Evolutionary conservation across 495 filamentous ascomycete genomes (phyloP).

Genomic region (Aspergillus leporis): DNA sequence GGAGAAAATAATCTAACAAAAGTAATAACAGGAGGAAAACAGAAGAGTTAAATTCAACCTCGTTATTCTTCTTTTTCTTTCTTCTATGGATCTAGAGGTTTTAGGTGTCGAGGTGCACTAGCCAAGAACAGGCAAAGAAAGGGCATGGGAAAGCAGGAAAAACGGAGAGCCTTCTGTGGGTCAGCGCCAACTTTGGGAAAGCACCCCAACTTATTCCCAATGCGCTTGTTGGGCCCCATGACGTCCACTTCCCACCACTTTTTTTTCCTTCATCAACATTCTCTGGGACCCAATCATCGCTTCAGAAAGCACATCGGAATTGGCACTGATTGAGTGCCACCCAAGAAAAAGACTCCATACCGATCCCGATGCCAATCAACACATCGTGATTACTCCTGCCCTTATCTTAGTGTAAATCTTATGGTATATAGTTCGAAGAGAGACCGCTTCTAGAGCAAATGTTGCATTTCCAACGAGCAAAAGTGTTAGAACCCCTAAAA

Average conservation of each 20-base stretch:
- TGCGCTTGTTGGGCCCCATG: slow-evolving; percentile 5
- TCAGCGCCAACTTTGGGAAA: neutral
- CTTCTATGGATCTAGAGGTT: neutral
- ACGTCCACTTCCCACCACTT: slow-evolving; percentile 4
- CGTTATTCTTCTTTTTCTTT: neutral
- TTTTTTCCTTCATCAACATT: slow-evolving; percentile 5
- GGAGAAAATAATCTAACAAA: neutral
- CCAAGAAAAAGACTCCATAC: neutral
- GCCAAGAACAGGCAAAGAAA: neutral
- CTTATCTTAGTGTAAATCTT: neutral
- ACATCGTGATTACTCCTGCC: neutral
- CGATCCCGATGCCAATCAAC: neutral
- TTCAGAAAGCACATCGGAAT: neutral
- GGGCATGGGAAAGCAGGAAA: neutral
- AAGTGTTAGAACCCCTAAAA: no score
- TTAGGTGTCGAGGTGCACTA: neutral
- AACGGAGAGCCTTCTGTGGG: neutral
- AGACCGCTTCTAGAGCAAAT: neutral
- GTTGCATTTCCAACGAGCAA: no score
- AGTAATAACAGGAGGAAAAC: slow-evolving; percentile 10
- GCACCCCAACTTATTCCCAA: slow-evolving; percentile 3
- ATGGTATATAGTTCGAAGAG: neutral
- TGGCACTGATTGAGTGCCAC: neutral
- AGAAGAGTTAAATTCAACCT: slow-evolving; percentile 6
- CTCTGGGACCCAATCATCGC: neutral